Evolutionary conservation across 345 rosid species (phyloP).

Genomic region (Salix udensis): DNA sequence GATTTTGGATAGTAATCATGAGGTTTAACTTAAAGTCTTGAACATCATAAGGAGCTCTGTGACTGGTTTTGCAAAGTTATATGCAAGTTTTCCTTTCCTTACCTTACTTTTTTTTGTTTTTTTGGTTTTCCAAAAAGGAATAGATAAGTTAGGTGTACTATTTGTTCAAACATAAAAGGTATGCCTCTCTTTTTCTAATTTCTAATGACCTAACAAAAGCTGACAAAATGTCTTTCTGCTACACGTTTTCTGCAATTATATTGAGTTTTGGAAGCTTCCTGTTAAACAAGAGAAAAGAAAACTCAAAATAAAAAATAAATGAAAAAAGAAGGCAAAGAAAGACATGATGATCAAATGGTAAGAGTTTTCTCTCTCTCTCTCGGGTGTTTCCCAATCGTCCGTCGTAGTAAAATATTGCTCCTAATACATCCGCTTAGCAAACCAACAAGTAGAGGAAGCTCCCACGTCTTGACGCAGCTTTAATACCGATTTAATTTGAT

Average conservation of each 20-base stretch:
- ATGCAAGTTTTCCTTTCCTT: background rate
- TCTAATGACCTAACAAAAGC: conserved; percentile 11
- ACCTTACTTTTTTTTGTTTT: background rate
- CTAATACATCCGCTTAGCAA: conserved; percentile 8
- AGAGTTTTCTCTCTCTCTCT: conserved; percentile 10
- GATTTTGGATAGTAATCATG: background rate
- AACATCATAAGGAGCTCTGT: background rate
- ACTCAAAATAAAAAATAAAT: conserved; percentile 11
- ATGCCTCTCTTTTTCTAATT: background rate
- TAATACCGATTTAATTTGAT: conserved; percentile 46
- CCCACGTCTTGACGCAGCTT: conserved; percentile 27
- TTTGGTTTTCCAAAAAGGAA: background rate
- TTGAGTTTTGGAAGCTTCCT: conserved; percentile 29
- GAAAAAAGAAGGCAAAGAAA: conserved; percentile 13
- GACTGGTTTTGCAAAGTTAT: background rate
- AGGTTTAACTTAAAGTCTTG: too few species aligned
- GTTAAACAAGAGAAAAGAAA: conserved; percentile 14
- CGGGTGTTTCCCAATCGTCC: background rate
- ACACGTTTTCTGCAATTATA: conserved; percentile 18
- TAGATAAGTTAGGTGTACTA: background rate
- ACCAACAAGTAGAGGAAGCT: conserved; percentile 27
- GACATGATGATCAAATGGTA: conserved; percentile 10
- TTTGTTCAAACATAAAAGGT: background rate
- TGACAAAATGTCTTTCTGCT: conserved; percentile 18
- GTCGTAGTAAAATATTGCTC: conserved; percentile 25